These are phyloP conservation scores for Blyttiomyces sp. DNA, from an alignment of 371 early-diverging fungal species.

Conservation along the genomic window DNA sequence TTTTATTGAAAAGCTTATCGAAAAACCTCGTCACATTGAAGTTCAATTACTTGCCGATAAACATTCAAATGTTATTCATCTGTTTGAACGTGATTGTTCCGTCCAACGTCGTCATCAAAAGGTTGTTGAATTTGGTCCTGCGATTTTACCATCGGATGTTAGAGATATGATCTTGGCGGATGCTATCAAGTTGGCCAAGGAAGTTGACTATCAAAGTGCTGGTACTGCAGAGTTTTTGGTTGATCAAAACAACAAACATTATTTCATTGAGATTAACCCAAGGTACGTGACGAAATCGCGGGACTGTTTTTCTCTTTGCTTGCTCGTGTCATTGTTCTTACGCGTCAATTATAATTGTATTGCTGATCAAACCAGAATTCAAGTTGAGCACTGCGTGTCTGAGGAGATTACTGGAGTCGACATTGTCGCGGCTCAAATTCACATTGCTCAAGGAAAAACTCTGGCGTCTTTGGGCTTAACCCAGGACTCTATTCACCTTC, in stretches of 20 bases:
- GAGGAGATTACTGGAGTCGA: conserved; percentile 98
- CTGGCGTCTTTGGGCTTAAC: conserved; percentile 74
- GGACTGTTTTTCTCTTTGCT: neutral
- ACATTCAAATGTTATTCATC: conserved; percentile 77
- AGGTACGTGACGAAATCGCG: too few relatives aligned
- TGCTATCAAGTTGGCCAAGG: conserved; percentile 87
- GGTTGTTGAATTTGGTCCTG: conserved; percentile 43
- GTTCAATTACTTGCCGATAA: conserved; percentile 96
- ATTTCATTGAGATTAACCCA: conserved; percentile 98
- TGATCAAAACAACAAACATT: conserved; percentile 76
- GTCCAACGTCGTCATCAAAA: conserved; percentile 97
- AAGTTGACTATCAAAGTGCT: conserved; percentile 88
- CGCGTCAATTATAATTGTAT: conserved; percentile 3
- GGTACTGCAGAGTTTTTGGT: conserved; percentile 97
- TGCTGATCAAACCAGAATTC: conserved; percentile 67
- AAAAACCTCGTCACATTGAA: conserved; percentile 95
- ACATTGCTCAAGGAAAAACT: conserved; percentile 86
- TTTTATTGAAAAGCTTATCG: conserved; percentile 92
- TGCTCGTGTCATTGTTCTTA: neutral
- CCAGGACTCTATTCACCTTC: conserved; percentile 75
- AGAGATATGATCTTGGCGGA: conserved; percentile 80
- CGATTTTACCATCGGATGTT: conserved; percentile 37
- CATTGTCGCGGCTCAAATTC: conserved; percentile 95
- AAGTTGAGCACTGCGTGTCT: conserved; percentile 99
- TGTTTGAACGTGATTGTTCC: conserved; percentile 97